phyloP scores from a whole-genome alignment of 2,329 filamentous ascomycete genomes.

The Sclerotinia sclerotiorum region DNA sequence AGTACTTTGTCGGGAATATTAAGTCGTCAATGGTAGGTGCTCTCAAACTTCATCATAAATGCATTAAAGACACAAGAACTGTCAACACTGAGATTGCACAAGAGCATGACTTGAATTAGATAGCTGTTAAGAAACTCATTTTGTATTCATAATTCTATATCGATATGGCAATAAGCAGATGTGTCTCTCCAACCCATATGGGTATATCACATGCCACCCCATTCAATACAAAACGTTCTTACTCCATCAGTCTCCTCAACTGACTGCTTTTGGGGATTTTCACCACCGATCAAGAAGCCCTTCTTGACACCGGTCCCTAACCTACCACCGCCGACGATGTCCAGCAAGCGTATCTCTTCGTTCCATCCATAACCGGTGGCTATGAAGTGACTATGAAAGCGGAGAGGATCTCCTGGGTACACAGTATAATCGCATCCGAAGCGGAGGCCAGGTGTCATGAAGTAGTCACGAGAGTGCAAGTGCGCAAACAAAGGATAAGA shows the following conservation, averaged over 20 bases:
- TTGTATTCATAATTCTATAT: background rate
- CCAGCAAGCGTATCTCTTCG: conserved; percentile 78
- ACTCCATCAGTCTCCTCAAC: conserved; percentile 47
- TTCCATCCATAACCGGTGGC: conserved; percentile 85
- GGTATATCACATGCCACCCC: conserved; percentile 77
- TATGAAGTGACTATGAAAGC: conserved; percentile 94
- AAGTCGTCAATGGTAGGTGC: too few relatives aligned
- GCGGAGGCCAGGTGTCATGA: conserved; percentile 84
- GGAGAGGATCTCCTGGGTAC: conserved; percentile 90
- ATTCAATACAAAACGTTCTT: conserved; percentile 83
- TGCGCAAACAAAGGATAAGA: conserved; percentile 78
- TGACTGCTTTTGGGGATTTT: conserved; percentile 44
- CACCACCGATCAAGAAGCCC: conserved; percentile 81
- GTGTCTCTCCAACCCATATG: background rate
- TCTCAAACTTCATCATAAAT: background rate
- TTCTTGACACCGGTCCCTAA: conserved; percentile 96
- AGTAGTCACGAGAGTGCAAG: conserved; percentile 77
- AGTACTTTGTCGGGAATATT: too few relatives aligned
- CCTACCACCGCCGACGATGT: conserved; percentile 81
- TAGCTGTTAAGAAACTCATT: background rate
- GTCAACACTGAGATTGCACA: too few relatives aligned
- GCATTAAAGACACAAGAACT: background rate
- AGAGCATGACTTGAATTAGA: background rate
- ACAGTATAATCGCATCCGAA: conserved; percentile 95
- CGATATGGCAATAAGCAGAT: background rate